A percentile compares a stretch with the other conserved stretches of the same genome.
phyloP scores from a whole-genome alignment of 2,329 filamentous ascomycete species.

The Aspergillus proliferans region DNA sequence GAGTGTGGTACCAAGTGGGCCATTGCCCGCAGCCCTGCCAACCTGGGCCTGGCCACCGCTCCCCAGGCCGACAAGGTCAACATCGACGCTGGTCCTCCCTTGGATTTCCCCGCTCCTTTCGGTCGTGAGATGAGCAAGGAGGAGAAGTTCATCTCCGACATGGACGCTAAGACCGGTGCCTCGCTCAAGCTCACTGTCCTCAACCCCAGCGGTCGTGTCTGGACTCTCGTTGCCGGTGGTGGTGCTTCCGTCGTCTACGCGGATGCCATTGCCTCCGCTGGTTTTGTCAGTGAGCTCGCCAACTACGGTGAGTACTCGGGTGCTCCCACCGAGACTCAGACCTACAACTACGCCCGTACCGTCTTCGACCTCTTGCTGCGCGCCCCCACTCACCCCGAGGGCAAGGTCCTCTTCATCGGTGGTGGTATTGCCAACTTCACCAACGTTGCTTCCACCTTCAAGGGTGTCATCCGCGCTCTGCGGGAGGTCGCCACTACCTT shows the following conservation, averaged over 20 bases:
- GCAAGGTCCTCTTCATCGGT: constrained; percentile 99
- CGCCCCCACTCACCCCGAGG: constrained; percentile 73
- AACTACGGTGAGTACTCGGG: constrained; percentile 99
- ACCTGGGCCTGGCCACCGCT: constrained; percentile 72
- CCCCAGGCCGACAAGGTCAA: constrained; percentile 67
- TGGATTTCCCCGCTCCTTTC: constrained; percentile 98
- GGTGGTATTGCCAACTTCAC: constrained; percentile 99
- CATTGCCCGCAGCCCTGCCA: constrained; percentile 81
- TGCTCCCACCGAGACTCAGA: constrained; percentile 96
- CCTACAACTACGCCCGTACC: constrained; percentile 96
- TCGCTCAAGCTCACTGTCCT: constrained; percentile 97
- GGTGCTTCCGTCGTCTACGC: constrained; percentile 99
- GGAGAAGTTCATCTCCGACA: constrained; percentile 97
- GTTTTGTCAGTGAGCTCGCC: constrained; percentile 91
- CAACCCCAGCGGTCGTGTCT: constrained; percentile 85
- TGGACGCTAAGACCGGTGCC: constrained; percentile 98
- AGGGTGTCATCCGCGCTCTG: constrained; percentile 95
- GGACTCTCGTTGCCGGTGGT: constrained; percentile 98
- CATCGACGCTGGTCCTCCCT: constrained; percentile 92
- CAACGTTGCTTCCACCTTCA: constrained; percentile 98
- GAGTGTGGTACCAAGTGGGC: constrained; percentile 99
- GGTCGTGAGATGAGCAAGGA: constrained; percentile 98
- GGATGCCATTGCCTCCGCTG: constrained; percentile 93
- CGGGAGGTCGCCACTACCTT: constrained; percentile 80
- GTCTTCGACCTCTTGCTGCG: constrained; percentile 97